Percentiles rank a stretch among this genome's conserved stretches.
Conservation (phyloP, 208 protist species). For the Acanthamoeba triangularis region DNA sequence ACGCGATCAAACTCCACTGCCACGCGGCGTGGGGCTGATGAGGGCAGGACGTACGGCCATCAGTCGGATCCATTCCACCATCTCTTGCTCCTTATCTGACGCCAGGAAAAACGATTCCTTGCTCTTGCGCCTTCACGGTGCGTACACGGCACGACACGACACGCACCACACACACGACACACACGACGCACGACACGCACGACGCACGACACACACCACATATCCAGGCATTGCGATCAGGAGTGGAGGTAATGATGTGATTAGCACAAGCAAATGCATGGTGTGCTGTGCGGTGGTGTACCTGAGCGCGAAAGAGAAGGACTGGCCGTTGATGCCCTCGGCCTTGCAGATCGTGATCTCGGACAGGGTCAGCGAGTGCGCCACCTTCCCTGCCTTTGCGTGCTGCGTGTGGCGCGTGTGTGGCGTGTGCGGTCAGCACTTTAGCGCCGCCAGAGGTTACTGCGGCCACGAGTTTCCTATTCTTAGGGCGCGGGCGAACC, state of each 20-base stretch:
- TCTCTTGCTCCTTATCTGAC: conserved; percentile 52
- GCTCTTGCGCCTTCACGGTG: neutral
- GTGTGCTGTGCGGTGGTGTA: neutral
- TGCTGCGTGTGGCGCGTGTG: neutral
- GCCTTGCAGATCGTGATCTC: conserved; percentile 56
- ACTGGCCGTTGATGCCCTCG: conserved; percentile 29
- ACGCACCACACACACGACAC: neutral
- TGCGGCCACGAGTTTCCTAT: neutral
- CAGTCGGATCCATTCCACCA: conserved; percentile 62
- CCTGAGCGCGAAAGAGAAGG: conserved; percentile 39
- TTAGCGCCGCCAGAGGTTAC: neutral
- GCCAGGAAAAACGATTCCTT: conserved; percentile 59
- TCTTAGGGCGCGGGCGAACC: neutral
- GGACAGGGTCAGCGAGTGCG: neutral
- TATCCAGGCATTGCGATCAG: neutral
- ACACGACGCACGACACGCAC: neutral
- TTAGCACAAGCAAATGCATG: neutral
- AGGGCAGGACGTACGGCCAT: conserved; percentile 20
- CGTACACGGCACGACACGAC: neutral
- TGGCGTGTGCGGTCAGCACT: neutral
- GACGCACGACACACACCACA: neutral
- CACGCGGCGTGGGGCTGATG: neutral
- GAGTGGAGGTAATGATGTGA: neutral
- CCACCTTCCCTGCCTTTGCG: conserved; percentile 27
- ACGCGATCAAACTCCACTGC: neutral